Evolutionary conservation across 2,329 filamentous ascomycete species (phyloP).

Genomic region (Ceratocystis huliohia): DNA sequence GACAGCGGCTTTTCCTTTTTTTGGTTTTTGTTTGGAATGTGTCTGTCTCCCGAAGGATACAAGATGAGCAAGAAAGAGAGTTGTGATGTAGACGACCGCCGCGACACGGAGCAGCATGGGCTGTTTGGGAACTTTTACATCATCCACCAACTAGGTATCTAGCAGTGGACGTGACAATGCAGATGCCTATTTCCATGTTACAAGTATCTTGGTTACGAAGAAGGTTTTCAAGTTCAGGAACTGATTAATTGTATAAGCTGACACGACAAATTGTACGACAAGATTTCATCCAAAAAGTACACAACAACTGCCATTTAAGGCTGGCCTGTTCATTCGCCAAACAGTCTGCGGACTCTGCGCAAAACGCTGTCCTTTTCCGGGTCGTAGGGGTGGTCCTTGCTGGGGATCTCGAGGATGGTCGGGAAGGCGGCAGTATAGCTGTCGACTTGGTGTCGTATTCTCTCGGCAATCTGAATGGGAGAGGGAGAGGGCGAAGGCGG

Average conservation of each 20-base stretch:
- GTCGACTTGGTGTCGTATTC: conserved; percentile 82
- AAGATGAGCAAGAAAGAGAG: too few relatives aligned
- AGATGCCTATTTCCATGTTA: too few relatives aligned
- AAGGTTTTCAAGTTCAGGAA: background rate
- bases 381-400: conserved; percentile 97
- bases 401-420: conserved; percentile 90
- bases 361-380: conserved; percentile 97
- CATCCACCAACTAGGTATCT: too few relatives aligned
- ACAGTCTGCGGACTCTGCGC: conserved; percentile 60
- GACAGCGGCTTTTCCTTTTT: background rate
- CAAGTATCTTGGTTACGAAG: too few relatives aligned
- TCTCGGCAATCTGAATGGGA: conserved; percentile 64
- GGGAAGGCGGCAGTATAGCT: conserved; percentile 90
- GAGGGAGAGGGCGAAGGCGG: background rate
- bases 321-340: conserved; percentile 47
- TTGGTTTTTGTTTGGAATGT: background rate
- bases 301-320: background rate
- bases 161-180: too few relatives aligned
- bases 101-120: too few relatives aligned
- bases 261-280: background rate
- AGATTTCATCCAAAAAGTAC: background rate
- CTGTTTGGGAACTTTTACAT: too few relatives aligned
- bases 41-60: too few relatives aligned
- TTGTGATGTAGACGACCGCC: too few relatives aligned
- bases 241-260: background rate